A percentile compares a stretch with the other conserved stretches of the same genome.
phyloP scores from a whole-genome alignment of 176 grass and related monocot genomes.

The Lolium perenne region DNA sequence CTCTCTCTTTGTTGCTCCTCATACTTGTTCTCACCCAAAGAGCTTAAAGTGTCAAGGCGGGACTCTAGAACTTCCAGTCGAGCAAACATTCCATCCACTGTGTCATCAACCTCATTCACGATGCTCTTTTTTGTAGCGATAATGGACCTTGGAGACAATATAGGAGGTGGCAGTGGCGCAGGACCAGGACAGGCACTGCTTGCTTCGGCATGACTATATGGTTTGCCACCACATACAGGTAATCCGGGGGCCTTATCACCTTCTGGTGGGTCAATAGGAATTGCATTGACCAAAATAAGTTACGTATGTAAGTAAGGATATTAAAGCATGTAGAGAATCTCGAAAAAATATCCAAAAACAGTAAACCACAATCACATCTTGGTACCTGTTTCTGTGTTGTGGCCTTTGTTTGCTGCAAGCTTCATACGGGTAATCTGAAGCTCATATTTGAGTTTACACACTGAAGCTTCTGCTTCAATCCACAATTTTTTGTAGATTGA shows the following conservation, averaged over 20 bases:
- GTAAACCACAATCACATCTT: slow-evolving; percentile 26
- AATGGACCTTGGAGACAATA: slow-evolving; percentile 8
- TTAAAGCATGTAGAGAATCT: slow-evolving; percentile 24
- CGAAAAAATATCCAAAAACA: slow-evolving; percentile 28
- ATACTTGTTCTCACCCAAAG: slow-evolving; percentile 20
- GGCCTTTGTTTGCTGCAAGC: slow-evolving; percentile 39
- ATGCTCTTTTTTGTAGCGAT: slow-evolving; percentile 31
- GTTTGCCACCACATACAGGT: slow-evolving; percentile 27
- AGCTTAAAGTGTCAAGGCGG: background rate
- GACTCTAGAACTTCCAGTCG: slow-evolving; percentile 50
- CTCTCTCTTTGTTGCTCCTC: slow-evolving; percentile 36
- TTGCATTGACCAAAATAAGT: slow-evolving; percentile 37
- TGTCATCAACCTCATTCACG: slow-evolving; percentile 19
- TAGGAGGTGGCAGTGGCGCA: background rate
- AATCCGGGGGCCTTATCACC: slow-evolving; percentile 6
- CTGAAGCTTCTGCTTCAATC: slow-evolving; percentile 80
- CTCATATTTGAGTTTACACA: slow-evolving; percentile 82
- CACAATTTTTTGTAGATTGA: slow-evolving; percentile 74
- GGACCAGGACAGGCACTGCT: slow-evolving; percentile 12
- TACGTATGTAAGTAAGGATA: slow-evolving; percentile 5
- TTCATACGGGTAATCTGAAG: slow-evolving; percentile 61
- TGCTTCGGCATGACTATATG: slow-evolving; percentile 39
- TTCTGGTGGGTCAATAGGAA: slow-evolving; percentile 12
- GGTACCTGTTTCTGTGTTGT: slow-evolving; percentile 38
- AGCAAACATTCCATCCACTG: slow-evolving; percentile 41